These are phyloP conservation scores for Gossypium turneri DNA, from an alignment of 345 rosid genomes.

Conservation along the genomic window DNA sequence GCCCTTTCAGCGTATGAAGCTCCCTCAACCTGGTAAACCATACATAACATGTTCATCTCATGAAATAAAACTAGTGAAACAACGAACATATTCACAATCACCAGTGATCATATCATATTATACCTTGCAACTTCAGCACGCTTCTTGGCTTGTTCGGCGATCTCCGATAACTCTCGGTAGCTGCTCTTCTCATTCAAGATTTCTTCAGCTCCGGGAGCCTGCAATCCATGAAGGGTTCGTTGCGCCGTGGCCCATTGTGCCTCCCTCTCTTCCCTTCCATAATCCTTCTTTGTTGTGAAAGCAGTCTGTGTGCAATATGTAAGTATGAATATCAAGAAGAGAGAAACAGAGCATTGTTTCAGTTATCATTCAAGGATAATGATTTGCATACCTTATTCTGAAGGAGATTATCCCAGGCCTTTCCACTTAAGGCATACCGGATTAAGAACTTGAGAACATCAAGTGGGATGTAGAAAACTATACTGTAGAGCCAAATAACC, in stretches of 20 bases:
- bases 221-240: slow-evolving; percentile 5
- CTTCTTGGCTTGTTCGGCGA: slow-evolving; percentile 8
- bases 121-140: slow-evolving; percentile 5
- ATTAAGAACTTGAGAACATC: slow-evolving; percentile 70
- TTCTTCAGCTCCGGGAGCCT: slow-evolving; percentile 3
- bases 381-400: neutral
- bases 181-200: neutral
- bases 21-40: slow-evolving; percentile 7
- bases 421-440: neutral
- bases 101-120: neutral
- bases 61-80: neutral
- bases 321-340: neutral
- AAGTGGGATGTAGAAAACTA: slow-evolving; percentile 69
- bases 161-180: slow-evolving; percentile 1
- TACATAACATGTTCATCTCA: neutral
- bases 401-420: slow-evolving; percentile 7
- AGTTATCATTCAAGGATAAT: neutral
- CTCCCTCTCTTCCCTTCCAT: slow-evolving; percentile 1
- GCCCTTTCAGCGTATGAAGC: slow-evolving; percentile 2
- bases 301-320: neutral
- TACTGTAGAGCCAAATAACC: slow-evolving; percentile 81
- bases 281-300: slow-evolving; percentile 7
- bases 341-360: neutral
- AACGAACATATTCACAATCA: neutral
- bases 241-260: slow-evolving; percentile 2